A percentile compares a stretch with the other conserved stretches of the same genome.
phyloP scores from a whole-genome alignment of 1,284 basidiomycete species.

The Schizopora paradoxa region DNA sequence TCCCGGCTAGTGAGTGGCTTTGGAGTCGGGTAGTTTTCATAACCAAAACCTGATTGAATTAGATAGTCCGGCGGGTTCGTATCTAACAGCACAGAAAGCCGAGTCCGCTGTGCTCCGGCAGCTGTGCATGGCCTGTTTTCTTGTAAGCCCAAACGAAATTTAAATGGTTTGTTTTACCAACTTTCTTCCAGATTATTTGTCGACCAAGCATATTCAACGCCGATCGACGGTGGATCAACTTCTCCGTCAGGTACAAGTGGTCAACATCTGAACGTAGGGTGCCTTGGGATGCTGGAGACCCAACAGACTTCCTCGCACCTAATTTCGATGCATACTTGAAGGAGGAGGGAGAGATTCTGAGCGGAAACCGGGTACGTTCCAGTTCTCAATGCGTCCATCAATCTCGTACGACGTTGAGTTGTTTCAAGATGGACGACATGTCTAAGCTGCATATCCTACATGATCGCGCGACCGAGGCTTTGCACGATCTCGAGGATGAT shows the following conservation, averaged over 20 bases:
- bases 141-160: slow-evolving; percentile 1
- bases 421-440: neutral
- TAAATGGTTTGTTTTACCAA: neutral
- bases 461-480: neutral
- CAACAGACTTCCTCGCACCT: slow-evolving; percentile 19
- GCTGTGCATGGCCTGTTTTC: slow-evolving; percentile 5
- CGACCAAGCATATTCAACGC: slow-evolving; percentile 30
- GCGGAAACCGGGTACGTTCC: neutral
- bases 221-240: slow-evolving; percentile 42
- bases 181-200: slow-evolving; percentile 28
- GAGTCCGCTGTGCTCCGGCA: slow-evolving; percentile 5
- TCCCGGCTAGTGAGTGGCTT: slow-evolving; percentile 34
- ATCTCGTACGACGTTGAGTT: neutral
- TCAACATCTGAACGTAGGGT: slow-evolving; percentile 53
- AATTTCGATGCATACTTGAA: slow-evolving; percentile 9
- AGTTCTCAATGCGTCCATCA: neutral
- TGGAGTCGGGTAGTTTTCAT: no score
- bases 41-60: no score
- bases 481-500: neutral
- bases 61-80: slow-evolving; percentile 8
- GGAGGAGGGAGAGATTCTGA: slow-evolving; percentile 1
- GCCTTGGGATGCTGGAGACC: slow-evolving; percentile 40
- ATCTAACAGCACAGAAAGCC: slow-evolving; percentile 3
- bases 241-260: slow-evolving; percentile 70
- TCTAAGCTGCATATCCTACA: neutral